These are phyloP conservation scores for Citrus glauca DNA, from an alignment of 345 rosid genomes.

Conservation along the genomic window DNA sequence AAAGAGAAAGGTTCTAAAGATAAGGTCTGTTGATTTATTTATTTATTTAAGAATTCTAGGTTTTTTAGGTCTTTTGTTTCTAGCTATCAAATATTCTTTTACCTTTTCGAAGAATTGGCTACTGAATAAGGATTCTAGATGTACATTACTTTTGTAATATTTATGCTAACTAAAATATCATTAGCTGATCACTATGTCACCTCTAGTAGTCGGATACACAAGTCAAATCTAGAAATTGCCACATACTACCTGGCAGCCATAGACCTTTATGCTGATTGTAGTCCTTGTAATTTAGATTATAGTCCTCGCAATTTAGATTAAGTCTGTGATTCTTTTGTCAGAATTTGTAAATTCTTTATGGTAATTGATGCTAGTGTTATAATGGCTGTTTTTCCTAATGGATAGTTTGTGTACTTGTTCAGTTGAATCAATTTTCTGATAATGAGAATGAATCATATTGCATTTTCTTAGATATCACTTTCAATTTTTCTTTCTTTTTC, in stretches of 20 bases:
- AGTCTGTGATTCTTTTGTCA: neutral
- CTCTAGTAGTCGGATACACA: neutral
- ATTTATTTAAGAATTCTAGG: neutral
- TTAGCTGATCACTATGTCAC: neutral
- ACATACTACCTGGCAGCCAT: too few relatives aligned
- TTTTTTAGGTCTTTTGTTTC: neutral
- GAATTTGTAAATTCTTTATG: neutral
- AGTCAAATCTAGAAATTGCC: neutral
- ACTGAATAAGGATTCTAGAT: neutral
- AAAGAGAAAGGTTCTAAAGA: constrained; percentile 87
- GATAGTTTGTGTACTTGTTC: neutral
- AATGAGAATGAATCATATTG: neutral
- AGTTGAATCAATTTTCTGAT: neutral
- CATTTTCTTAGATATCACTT: neutral
- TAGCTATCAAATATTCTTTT: neutral
- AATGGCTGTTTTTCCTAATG: neutral
- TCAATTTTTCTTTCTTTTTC: neutral
- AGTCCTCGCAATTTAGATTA: neutral
- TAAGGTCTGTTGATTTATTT: constrained; percentile 48
- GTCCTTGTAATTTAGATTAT: neutral
- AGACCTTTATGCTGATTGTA: too few relatives aligned
- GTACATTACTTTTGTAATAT: neutral
- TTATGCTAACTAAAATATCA: neutral
- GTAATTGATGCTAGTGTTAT: neutral
- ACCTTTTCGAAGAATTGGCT: neutral